phyloP scores from a whole-genome alignment of 805 yeast genomes.

The Saturnispora bothae region DNA sequence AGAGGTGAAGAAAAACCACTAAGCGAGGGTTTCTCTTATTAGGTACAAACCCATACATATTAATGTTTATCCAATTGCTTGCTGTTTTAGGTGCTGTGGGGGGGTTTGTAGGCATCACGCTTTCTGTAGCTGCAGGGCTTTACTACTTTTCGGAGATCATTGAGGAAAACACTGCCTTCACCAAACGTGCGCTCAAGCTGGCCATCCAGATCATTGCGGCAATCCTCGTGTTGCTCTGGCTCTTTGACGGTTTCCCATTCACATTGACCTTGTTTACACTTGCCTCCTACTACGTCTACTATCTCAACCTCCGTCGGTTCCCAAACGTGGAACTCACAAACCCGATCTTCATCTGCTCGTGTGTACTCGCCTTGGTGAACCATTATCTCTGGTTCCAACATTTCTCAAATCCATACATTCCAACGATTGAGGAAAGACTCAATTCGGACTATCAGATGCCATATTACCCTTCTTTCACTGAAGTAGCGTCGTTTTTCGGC shows the following conservation, averaged over 20 bases:
- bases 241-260: conserved; percentile 76
- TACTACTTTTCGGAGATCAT: conserved; percentile 87
- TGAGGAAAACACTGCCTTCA: conserved; percentile 85
- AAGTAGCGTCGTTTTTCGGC: conserved; percentile 93
- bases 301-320: conserved; percentile 67
- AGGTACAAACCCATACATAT: not conserved
- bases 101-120: conserved; percentile 52
- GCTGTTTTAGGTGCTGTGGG: conserved; percentile 49
- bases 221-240: conserved; percentile 38
- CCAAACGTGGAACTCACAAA: conserved; percentile 74
- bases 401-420: conserved; percentile 63
- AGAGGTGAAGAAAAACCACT: not conserved
- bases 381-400: conserved; percentile 87
- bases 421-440: conserved; percentile 54
- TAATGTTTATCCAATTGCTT: conserved; percentile 48
- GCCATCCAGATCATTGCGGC: conserved; percentile 53
- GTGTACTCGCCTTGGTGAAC: conserved; percentile 62
- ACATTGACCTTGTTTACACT: conserved; percentile 57
- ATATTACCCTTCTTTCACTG: conserved; percentile 70
- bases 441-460: conserved; percentile 51
- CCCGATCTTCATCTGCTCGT: conserved; percentile 59
- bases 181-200: conserved; percentile 57
- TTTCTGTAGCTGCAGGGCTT: conserved; percentile 74
- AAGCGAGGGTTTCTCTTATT: not conserved
- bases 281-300: conserved; percentile 59